Percentiles rank a stretch among this genome's conserved stretches.
These are phyloP conservation scores for Heliamphora exappendiculata DNA, from an alignment of 148 eudicot species.

Conservation along the genomic window DNA sequence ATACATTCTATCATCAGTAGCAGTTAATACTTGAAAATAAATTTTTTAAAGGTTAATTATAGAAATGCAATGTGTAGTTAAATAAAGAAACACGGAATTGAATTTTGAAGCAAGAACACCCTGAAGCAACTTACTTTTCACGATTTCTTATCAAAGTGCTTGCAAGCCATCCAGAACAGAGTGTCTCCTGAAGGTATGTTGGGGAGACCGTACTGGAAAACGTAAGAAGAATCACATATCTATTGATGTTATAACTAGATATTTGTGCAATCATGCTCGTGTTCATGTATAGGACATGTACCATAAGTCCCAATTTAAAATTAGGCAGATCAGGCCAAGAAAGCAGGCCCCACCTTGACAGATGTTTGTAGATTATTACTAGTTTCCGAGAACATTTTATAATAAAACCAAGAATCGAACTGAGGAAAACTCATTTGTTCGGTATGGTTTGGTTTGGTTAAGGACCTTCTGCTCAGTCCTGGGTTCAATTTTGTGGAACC, in stretches of 20 bases:
- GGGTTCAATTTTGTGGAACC: not conserved
- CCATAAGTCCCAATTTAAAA: not conserved
- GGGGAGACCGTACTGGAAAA: slow-evolving; percentile 88
- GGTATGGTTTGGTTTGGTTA: too few relatives aligned
- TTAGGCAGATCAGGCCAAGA: not conserved
- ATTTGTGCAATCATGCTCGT: not conserved
- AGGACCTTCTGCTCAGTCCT: too few relatives aligned
- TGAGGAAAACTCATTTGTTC: too few relatives aligned
- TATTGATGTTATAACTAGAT: not conserved
- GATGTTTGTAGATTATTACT: not conserved
- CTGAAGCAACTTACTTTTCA: slow-evolving; percentile 53
- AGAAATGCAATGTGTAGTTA: not conserved
- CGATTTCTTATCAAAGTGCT: slow-evolving; percentile 55
- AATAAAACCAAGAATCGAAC: not conserved
- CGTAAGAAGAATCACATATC: slow-evolving; percentile 15
- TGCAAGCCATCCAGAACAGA: slow-evolving; percentile 81
- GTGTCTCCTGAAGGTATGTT: slow-evolving; percentile 72
- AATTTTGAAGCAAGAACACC: not conserved
- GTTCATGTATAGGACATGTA: not conserved
- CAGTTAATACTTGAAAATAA: not conserved
- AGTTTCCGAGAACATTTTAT: not conserved
- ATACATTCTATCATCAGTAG: not conserved
- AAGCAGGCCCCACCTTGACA: not conserved
- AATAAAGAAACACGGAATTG: not conserved
- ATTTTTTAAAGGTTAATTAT: not conserved